phyloP scores from a whole-genome alignment of 169 alveolate species.

The Plasmodium billcollinsi region DNA sequence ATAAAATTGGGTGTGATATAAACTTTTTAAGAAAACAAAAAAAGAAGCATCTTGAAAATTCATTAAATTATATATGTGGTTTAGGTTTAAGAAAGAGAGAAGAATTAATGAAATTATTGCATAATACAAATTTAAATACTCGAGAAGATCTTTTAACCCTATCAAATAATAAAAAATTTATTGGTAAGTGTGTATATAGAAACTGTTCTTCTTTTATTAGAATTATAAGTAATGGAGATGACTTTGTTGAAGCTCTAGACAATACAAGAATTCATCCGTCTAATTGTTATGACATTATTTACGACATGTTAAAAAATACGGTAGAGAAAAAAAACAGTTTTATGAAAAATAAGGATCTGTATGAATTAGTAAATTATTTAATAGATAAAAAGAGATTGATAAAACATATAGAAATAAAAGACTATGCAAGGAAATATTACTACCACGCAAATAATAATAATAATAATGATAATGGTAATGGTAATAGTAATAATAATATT shows the following conservation, averaged over 20 bases:
- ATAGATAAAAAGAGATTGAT: conserved; percentile 45
- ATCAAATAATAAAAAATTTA: conserved; percentile 34
- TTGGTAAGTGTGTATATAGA: conserved; percentile 80
- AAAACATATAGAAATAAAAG: conserved; percentile 42
- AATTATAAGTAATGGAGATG: conserved; percentile 50
- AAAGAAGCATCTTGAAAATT: conserved; percentile 54
- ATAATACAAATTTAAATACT: conserved; percentile 43
- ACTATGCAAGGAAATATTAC: conserved; percentile 47
- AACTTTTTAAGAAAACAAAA: conserved; percentile 48
- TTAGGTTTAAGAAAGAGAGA: conserved; percentile 66
- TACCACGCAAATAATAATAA: conserved; percentile 7
- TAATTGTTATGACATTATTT: conserved; percentile 80
- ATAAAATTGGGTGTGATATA: conserved; percentile 68
- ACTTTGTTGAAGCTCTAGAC: conserved; percentile 79
- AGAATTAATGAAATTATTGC: conserved; percentile 56
- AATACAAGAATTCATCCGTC: conserved; percentile 86
- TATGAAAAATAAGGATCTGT: conserved; percentile 29
- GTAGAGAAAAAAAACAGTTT: conserved; percentile 79
- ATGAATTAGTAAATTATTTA: conserved; percentile 43
- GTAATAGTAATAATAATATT: too few species aligned
- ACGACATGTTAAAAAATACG: conserved; percentile 82
- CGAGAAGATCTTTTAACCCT: conserved; percentile 51
- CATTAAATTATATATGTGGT: conserved; percentile 46
- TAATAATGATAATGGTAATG: too few species aligned
- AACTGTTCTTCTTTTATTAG: conserved; percentile 84